Base-by-base conservation (phyloP, 805 yeast genomes). In the Starmerella vitae region DNA sequence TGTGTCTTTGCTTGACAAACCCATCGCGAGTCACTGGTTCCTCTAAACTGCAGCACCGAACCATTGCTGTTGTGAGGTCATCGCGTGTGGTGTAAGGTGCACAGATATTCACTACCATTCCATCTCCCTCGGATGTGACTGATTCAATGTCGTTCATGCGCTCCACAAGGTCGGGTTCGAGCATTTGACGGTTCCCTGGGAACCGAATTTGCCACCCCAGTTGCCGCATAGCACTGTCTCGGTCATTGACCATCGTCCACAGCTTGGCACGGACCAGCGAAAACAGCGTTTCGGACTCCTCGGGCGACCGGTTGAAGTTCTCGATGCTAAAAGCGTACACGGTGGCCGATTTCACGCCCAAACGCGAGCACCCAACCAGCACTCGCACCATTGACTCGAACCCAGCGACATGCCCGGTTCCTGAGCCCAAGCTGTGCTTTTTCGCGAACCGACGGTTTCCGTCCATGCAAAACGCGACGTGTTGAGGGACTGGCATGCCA, bases 261-360 rank as follows among this genome's bases (percentile, higher is more conserved):
- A 58, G 45, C 19, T 49, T 49, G 17, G 52, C 44, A 22, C 61
- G 53, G 28, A 58, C 48, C 42, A 60, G 38, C 17, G 34, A 28
- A 33, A 47, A 48, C 30, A 47, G 80, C 46, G 83, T 60, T 46
- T 80, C 78, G 22, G 88, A 82, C 60, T 91, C 98, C 39, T 68
- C 68, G 36, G 72, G 65, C 36, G 85, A 74, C 44, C 98, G 69
- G 53, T 80, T 83, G 67, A 86, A 91, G 64, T 91, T 91, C 58
- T 91, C 98, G 43, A 91, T 84, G 14, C 94, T 82, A 60, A 91
- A 91, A 12, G 97, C 97, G 62, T 78, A 91, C 3, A 88, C 88
- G 0, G 97, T 82, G 13, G 83, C 88, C n/a, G 76, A 70, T 43
- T 74, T 63, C 5, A 84, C 82, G 14, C 93, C 93, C 33, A 81